phyloP scores from a whole-genome alignment of 345 rosid species.

The Aquilaria yunnanensis region DNA sequence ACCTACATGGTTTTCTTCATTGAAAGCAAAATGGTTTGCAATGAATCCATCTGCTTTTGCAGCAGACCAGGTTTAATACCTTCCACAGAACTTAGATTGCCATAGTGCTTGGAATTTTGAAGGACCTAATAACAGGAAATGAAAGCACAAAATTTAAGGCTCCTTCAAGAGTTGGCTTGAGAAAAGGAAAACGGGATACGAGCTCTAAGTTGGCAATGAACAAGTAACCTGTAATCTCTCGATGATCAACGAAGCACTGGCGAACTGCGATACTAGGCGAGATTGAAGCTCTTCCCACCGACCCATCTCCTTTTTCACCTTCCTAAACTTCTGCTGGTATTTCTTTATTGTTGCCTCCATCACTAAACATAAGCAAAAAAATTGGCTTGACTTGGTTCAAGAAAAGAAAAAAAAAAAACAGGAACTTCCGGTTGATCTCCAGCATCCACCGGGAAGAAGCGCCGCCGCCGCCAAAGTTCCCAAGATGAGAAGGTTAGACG shows the following conservation, averaged over 20 bases:
- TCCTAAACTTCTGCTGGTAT: conserved; percentile 61
- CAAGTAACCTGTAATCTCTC: conserved; percentile 49
- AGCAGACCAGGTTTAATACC: conserved; percentile 54
- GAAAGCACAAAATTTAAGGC: background rate
- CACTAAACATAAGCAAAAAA: background rate
- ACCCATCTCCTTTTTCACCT: conserved; percentile 51
- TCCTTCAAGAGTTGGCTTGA: background rate
- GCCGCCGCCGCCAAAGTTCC: too few species aligned
- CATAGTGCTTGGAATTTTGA: conserved; percentile 45
- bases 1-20: conserved; percentile 54
- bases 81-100: conserved; percentile 37
- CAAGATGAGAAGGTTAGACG: too few species aligned
- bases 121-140: conserved; percentile 29
- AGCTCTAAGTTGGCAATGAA: background rate
- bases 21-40: conserved; percentile 47
- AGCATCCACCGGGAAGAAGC: too few species aligned
- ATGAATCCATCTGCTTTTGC: conserved; percentile 65
- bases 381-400: too few species aligned
- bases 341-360: conserved; percentile 71
- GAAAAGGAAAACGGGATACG: background rate
- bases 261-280: conserved; percentile 48
- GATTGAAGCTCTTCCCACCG: conserved; percentile 69
- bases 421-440: too few species aligned
- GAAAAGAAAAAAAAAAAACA: too few species aligned
- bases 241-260: conserved; percentile 63